Percentiles rank a stretch among this genome's conserved stretches.
phyloP scores from a whole-genome alignment of 192 early-diverging fungal genomes.

The Lunasporangiospora selenospora region DNA sequence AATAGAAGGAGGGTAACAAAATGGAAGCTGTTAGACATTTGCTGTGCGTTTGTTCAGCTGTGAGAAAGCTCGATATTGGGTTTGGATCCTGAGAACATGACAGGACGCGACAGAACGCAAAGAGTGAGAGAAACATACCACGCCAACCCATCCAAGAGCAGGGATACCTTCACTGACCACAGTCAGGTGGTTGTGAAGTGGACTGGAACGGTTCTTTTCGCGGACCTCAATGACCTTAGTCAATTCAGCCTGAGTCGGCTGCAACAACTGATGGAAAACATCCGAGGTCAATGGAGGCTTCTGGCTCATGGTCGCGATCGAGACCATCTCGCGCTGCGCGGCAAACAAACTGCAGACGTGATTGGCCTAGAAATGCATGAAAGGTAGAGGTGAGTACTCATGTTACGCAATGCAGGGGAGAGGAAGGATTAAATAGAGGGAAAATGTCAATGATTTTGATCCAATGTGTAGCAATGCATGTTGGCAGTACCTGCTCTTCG shows the following conservation, averaged over 20 bases:
- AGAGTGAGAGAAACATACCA: constrained; percentile 52
- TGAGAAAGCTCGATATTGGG: too few relatives aligned
- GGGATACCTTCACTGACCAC: constrained; percentile 88
- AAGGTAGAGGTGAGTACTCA: too few relatives aligned
- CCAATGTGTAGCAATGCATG: background rate
- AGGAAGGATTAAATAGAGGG: too few relatives aligned
- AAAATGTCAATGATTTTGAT: too few relatives aligned
- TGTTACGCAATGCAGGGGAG: too few relatives aligned
- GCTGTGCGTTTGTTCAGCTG: too few relatives aligned
- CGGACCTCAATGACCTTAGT: constrained; percentile 68
- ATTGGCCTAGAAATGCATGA: constrained; percentile 64
- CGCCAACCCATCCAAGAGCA: constrained; percentile 92
- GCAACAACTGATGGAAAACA: constrained; percentile 67
- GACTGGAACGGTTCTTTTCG: constrained; percentile 80
- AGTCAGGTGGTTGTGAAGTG: constrained; percentile 82
- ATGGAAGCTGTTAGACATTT: too few relatives aligned
- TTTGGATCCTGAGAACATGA: too few relatives aligned
- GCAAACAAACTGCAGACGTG: constrained; percentile 63
- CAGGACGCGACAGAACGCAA: constrained; percentile 9
- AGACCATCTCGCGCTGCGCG: constrained; percentile 80
- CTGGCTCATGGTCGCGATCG: constrained; percentile 72
- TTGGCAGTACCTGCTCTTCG: constrained; percentile 58
- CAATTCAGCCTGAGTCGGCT: constrained; percentile 74
- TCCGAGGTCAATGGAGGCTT: constrained; percentile 73
- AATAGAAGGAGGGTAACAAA: too few relatives aligned